phyloP scores from a whole-genome alignment of 495 filamentous ascomycete genomes.

The Penicillium atrosanguineum region DNA sequence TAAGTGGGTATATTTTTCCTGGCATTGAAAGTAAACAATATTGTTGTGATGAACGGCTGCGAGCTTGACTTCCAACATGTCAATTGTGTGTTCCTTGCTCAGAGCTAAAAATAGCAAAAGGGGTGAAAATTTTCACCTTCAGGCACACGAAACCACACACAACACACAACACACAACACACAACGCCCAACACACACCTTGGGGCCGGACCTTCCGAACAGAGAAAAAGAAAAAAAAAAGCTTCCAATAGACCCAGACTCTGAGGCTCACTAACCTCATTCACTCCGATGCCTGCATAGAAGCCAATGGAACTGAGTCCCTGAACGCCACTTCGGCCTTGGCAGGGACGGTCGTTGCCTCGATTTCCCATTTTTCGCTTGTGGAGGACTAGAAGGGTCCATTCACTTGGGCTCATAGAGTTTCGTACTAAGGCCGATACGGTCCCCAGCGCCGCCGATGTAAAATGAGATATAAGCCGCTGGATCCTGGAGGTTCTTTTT shows the following conservation, averaged over 20 bases:
- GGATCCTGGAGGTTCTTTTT: not conserved
- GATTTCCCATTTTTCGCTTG: not conserved
- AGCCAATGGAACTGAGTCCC: not conserved
- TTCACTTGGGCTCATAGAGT: not conserved
- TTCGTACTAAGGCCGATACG: conserved; percentile 5
- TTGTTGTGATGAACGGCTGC: no score
- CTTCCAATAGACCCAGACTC: not conserved
- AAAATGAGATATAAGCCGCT: conserved; percentile 3
- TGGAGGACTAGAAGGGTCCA: not conserved
- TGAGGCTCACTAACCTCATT: conserved; percentile 3
- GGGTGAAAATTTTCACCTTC: not conserved
- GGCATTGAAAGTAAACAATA: no score
- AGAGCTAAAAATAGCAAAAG: no score
- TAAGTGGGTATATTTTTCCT: no score
- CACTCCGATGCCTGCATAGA: not conserved
- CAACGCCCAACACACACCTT: no score
- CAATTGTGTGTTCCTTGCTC: no score
- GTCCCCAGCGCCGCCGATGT: not conserved
- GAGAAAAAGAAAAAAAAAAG: not conserved
- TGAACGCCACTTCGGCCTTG: conserved; percentile 8
- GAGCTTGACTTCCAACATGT: no score
- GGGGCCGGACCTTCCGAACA: not conserved
- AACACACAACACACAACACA: no score
- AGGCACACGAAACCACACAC: no score
- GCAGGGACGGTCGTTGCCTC: conserved; percentile 1